Evolutionary conservation across 2,329 filamentous ascomycete genomes (phyloP).

Genomic region (Neofusicoccum umdonicola): DNA sequence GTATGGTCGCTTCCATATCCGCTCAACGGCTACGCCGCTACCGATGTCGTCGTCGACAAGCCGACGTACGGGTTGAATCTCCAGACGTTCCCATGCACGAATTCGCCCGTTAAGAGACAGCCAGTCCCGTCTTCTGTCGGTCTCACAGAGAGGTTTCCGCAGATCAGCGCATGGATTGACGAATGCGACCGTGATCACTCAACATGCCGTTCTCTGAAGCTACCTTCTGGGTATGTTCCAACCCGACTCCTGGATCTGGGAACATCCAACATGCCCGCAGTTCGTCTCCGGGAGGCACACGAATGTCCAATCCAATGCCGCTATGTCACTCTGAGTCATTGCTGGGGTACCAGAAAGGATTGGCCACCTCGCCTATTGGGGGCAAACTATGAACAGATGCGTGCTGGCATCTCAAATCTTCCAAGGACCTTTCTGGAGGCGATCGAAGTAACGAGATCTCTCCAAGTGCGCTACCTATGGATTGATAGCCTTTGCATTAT

Average conservation of each 20-base stretch:
- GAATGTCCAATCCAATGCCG: not conserved
- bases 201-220: not conserved
- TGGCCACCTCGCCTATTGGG: not conserved
- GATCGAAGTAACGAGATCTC: not conserved
- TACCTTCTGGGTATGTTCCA: not conserved
- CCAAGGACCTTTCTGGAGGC: not conserved
- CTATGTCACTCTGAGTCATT: constrained; percentile 1
- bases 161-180: not conserved
- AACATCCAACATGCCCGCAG: not conserved
- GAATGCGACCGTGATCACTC: not conserved
- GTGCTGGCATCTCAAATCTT: not conserved
- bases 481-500: constrained; percentile 22
- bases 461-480: constrained; percentile 17
- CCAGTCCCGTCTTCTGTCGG: not conserved
- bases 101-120: too few relatives aligned
- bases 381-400: not conserved
- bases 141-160: not conserved
- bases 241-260: not conserved
- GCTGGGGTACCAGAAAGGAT: not conserved
- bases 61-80: too few relatives aligned
- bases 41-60: too few relatives aligned
- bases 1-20: too few relatives aligned
- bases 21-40: too few relatives aligned
- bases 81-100: too few relatives aligned
- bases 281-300: not conserved